Base-by-base conservation (phyloP, 2,329 filamentous ascomycete genomes). In the Pseudocercospora cruenta region DNA sequence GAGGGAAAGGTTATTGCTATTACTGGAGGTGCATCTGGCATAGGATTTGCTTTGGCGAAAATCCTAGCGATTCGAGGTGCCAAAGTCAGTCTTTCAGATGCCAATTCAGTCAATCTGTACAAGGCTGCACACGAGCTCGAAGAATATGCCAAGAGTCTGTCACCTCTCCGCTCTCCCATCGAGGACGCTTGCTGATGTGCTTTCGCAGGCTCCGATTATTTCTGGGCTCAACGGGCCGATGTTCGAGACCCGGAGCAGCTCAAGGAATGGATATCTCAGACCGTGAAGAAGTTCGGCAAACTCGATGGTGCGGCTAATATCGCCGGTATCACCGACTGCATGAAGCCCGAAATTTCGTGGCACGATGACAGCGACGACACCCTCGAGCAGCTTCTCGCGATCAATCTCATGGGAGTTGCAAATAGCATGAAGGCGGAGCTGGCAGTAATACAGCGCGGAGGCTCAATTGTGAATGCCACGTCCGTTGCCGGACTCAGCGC, bases 391-490 rank as follows among this genome's bases (percentile, higher is more conserved):
- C 60, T 70, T 8, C 71, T 79, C 22, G 73, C 69, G 0, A 69
- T 74, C 21, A 73, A 75, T 58, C 21, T 69, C 21, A 67, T 62
- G 7, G 84, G 85, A 3, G 70, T 81, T 5, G 82, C 85, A 71
- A 80, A 84, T 54, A 84, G 82, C 65, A 64, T 86, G 63, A 76
- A 82, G 14, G 80, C 80, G 21, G 72, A 86, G 69, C 65, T 86
- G 9, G 76, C 73, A n/a, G 77, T 78, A 22, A 78, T 84, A 53
- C 67, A 67, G n/a, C 73, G 80, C 8, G 81, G 82, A 5, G 53
- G 47, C 14, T 85, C 84, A 63, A 87, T 89, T 72, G 86, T 88
- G 36, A 88, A 87, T 72, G 79, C 80, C 12, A 71, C 79, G 6
- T 81, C 79, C 65, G 75, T 78, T 10, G 79, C 80, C 9, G 83